Evolutionary conservation across 768 basidiomycete genomes (phyloP), one percentile per base, ranked within the genome.

Genomic region (Mycena sanguinolenta): DNA sequence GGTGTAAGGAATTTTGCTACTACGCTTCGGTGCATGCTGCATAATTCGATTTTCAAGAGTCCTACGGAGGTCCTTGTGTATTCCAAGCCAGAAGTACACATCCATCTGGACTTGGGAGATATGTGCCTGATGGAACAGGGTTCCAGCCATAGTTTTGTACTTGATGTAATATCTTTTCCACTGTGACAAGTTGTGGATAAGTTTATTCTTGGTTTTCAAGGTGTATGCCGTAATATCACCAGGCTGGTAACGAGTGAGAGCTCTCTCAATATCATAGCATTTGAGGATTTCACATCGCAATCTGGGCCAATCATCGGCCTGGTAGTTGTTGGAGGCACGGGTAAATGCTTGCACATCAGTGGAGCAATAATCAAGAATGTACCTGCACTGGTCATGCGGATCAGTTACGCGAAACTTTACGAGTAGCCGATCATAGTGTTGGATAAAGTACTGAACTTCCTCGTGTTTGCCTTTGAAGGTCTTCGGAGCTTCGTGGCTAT

Each of bases 31-130:
- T 8, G 38, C 23, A 34, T 42, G 36, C 21, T 52, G 30, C 2
- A 58, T 19, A 13, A 66, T 61, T 0, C 30, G 49, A 7, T 39
- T 52, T 14, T 70, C 69, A 2, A 70, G 34, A 1, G 6, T 49
- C 14, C 8, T 10, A 13, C 63, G 23, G 0, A 65, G 30, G 7
- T 19, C 16, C 3, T 16, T 32, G 17, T 59, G 59, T 2, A 71
- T 71, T 42, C 64, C 70, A 10, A 66, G 9, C 70, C 64, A 66
- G 30, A 71, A 71, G 42, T 62, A 71, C 2, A n/a, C 64, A 23
- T 32, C 34, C 12, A 49, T 62, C 27, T 65, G 10, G 2, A 36
- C 59, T 27, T 50, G 16, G 23, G 36, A 61, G 2, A 71, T 13
- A 16, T 71, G 69, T 2, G 59, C 50, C 5, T 54, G 57, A 3